A percentile compares a stretch with the other conserved stretches of the same genome.
phyloP scores from a whole-genome alignment of 345 rosid genomes.

The Iberis pinnata region DNA sequence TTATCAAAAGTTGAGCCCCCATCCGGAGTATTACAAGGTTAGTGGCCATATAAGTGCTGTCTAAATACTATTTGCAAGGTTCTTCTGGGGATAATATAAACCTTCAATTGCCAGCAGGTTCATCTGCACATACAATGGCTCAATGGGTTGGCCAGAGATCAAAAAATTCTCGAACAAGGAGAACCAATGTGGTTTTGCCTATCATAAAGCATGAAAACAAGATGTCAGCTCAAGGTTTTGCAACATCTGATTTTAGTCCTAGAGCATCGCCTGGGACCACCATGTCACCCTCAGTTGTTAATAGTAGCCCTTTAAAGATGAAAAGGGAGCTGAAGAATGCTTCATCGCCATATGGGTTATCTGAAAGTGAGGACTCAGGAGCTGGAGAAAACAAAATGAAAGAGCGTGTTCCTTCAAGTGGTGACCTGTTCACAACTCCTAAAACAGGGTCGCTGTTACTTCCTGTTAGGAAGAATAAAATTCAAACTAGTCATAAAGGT shows the following conservation, averaged over 20 bases:
- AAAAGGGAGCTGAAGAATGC: conserved; percentile 55
- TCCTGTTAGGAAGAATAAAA: conserved; percentile 52
- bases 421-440: conserved; percentile 46
- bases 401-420: conserved; percentile 48
- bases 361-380: conserved; percentile 86
- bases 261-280: conserved; percentile 49
- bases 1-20: conserved; percentile 49
- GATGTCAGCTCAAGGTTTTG: conserved; percentile 46
- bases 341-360: conserved; percentile 59
- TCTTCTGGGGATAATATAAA: conserved; percentile 37
- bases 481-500: conserved; percentile 50
- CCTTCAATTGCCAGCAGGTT: conserved; percentile 38
- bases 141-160: conserved; percentile 95
- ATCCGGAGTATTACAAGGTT: conserved; percentile 56
- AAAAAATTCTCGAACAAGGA: conserved; percentile 78
- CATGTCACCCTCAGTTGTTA: conserved; percentile 40
- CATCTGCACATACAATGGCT: conserved; percentile 72
- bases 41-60: conserved; percentile 43
- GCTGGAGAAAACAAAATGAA: conserved; percentile 62
- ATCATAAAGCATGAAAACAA: conserved; percentile 53
- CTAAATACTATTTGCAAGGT: conserved; percentile 34
- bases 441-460: conserved; percentile 43
- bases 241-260: conserved; percentile 49
- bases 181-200: conserved; percentile 69
- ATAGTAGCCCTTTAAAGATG: conserved; percentile 40